Evolutionary conservation across 2,329 filamentous ascomycete genomes (phyloP).

Genomic region (Paramyrothecium sp.): DNA sequence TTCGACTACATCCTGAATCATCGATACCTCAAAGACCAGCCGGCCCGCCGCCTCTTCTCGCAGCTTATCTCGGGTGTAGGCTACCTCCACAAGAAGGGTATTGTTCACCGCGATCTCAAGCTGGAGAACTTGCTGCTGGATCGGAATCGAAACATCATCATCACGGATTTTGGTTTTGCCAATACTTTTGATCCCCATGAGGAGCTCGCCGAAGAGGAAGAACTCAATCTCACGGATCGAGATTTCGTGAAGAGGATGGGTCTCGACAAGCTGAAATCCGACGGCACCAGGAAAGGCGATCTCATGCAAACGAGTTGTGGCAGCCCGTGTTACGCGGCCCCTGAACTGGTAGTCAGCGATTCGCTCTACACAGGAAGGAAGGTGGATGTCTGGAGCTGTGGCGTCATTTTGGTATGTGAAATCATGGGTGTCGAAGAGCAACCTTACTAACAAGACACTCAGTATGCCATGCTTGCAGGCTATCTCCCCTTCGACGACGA

Average conservation of each 20-base stretch:
- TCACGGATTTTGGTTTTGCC: slow-evolving; percentile 98
- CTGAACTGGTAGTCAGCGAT: slow-evolving; percentile 95
- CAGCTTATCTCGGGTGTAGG: slow-evolving; percentile 95
- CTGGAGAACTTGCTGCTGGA: slow-evolving; percentile 93
- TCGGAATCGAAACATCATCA: slow-evolving; percentile 97
- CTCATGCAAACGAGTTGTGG: slow-evolving; percentile 99
- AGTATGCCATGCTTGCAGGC: slow-evolving; percentile 98
- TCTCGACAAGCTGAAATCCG: slow-evolving; percentile 74
- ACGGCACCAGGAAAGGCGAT: slow-evolving; percentile 81
- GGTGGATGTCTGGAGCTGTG: slow-evolving; percentile 99
- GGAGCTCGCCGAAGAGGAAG: slow-evolving; percentile 86
- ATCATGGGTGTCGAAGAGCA: background rate
- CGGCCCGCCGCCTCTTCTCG: slow-evolving; percentile 87
- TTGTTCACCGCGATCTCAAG: slow-evolving; percentile 95
- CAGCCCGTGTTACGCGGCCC: slow-evolving; percentile 95
- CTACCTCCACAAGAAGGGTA: slow-evolving; percentile 97
- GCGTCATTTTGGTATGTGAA: slow-evolving; percentile 85
- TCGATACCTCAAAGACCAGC: slow-evolving; percentile 90
- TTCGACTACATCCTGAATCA: slow-evolving; percentile 99
- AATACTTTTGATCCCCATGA: slow-evolving; percentile 93
- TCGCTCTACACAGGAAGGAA: slow-evolving; percentile 96
- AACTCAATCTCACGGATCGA: slow-evolving; percentile 80
- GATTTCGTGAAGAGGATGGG: slow-evolving; percentile 85
- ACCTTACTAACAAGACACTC: slow-evolving; percentile 9
- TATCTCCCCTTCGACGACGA: slow-evolving; percentile 98